Evolutionary conservation across 208 protist species (phyloP), one percentile per base, ranked within the genome.

Genomic region (Wallacemonas sp.): DNA sequence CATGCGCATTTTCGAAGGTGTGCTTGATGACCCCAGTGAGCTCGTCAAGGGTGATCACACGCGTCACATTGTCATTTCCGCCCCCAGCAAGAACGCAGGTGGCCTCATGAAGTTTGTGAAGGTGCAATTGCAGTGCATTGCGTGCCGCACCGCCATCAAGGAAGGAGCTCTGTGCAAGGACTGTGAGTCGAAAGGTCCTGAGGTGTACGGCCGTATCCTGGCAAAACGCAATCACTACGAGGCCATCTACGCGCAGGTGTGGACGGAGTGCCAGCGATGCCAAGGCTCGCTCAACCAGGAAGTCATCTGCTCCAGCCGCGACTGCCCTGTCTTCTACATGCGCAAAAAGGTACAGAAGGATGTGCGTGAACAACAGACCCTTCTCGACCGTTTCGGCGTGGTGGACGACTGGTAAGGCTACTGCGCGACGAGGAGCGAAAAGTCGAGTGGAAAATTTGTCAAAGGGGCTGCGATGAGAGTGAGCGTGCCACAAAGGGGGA

Each of bases 281-380:
- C 97, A 99, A 70, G 98, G 97, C 19, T 98, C 90, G 8, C 70
- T 99, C 5, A 96, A 98, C 73, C 89, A 99, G 70, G 97, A 99
- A 32, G 98, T 99, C 44, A 93, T 97, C 10, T 97, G 92, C 79
- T 87, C 89, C 12, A 98, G 92, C 72, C 81, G 89, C 37, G 99
- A 99, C 75, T 99, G 98, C 81, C 98, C 99, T 3, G 99, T 99
- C 21, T 99, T 99, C 82, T 99, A 99, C 85, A 98, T 98, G 91
- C 89, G 98, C 52, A 99, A 98, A 60, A 99, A 99, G 85, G 98
- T 99, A 3, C 96, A 99, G 75, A 99, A 99, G 62, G 98, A 99
- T 72, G 63, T 99, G 6, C 58, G 63, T 24, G 98, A 99, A 32
- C 94, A 97, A 46, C 83, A 98, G 65, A 75, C 79, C 12, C 63